phyloP scores from a whole-genome alignment of 768 basidiomycete species.

The Kwoniella mangroviensis region DNA sequence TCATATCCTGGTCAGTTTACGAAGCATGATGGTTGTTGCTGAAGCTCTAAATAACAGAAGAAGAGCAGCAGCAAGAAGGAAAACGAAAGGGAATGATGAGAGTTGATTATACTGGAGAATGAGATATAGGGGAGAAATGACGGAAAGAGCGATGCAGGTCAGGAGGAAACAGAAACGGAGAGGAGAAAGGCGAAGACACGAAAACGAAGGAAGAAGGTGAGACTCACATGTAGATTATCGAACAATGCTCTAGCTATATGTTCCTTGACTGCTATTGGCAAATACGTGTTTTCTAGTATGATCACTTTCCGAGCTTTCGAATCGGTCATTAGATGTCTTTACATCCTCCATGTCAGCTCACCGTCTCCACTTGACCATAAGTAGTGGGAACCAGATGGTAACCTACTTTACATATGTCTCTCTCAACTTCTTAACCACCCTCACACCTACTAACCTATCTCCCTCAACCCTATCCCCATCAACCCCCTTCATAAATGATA shows the following conservation, averaged over 20 bases:
- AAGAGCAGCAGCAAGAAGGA: neutral
- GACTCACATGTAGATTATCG: constrained; percentile 78
- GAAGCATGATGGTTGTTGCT: neutral
- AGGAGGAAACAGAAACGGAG: no score
- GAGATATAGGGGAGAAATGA: neutral
- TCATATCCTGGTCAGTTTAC: neutral
- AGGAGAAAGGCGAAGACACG: no score
- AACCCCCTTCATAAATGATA: constrained; percentile 33
- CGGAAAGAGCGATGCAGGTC: no score
- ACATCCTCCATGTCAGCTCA: constrained; percentile 13
- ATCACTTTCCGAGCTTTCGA: constrained; percentile 95
- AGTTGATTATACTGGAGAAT: neutral
- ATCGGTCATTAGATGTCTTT: constrained; percentile 86
- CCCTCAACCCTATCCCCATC: constrained; percentile 64
- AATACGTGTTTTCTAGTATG: constrained; percentile 82
- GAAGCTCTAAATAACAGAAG: neutral
- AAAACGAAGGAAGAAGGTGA: neutral
- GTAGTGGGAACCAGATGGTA: neutral
- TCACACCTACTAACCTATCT: constrained; percentile 71
- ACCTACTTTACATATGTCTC: constrained; percentile 81
- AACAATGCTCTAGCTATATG: constrained; percentile 83
- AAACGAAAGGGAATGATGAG: neutral
- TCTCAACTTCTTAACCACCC: constrained; percentile 71
- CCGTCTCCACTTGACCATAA: neutral
- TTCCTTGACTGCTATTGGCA: constrained; percentile 86